Conservation (phyloP, 2,329 filamentous ascomycete genomes). For the Ophiocordyceps camponoti-floridani region DNA sequence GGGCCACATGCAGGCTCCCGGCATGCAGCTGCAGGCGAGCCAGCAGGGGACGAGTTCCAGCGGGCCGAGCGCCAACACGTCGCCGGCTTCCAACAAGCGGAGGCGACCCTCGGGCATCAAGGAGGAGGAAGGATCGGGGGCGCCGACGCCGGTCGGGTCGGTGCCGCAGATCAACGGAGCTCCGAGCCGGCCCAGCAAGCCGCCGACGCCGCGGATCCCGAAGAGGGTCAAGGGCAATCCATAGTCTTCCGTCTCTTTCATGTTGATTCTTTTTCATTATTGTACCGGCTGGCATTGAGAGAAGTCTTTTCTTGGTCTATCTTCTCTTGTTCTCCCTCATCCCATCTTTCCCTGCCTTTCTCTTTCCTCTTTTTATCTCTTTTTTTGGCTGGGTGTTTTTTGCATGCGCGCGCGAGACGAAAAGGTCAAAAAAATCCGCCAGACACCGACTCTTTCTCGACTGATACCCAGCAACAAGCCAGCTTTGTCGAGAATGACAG, state of each 20-base stretch:
- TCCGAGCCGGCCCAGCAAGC: slow-evolving; percentile 31
- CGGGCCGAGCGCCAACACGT: slow-evolving; percentile 50
- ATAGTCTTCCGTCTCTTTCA: slow-evolving; percentile 13
- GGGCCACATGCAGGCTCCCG: slow-evolving; percentile 43
- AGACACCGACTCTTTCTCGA: too few species aligned
- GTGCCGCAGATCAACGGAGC: slow-evolving; percentile 33
- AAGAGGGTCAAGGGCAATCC: slow-evolving; percentile 33
- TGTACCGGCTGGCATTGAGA: too few species aligned
- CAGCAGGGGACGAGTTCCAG: slow-evolving; percentile 50
- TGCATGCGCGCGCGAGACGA: too few species aligned
- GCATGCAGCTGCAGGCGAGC: slow-evolving; percentile 49
- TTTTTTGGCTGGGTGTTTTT: slow-evolving; percentile 8
- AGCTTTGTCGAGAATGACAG: slow-evolving; percentile 1
- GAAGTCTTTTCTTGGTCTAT: slow-evolving; percentile 5
- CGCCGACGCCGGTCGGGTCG: slow-evolving; percentile 30
- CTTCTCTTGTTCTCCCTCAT: slow-evolving; percentile 7
- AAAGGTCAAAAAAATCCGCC: too few species aligned
- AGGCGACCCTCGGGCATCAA: slow-evolving; percentile 39
- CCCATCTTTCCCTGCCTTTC: slow-evolving; percentile 14
- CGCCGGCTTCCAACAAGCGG: slow-evolving; percentile 41
- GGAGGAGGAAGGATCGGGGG: slow-evolving; percentile 34
- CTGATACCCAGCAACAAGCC: slow-evolving; percentile 5
- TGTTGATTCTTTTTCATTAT: slow-evolving; percentile 7
- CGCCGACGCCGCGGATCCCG: slow-evolving; percentile 36
- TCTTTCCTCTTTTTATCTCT: slow-evolving; percentile 7